Evolutionary conservation across 805 yeast genomes (phyloP).

Genomic region (Ogataea siamensis): DNA sequence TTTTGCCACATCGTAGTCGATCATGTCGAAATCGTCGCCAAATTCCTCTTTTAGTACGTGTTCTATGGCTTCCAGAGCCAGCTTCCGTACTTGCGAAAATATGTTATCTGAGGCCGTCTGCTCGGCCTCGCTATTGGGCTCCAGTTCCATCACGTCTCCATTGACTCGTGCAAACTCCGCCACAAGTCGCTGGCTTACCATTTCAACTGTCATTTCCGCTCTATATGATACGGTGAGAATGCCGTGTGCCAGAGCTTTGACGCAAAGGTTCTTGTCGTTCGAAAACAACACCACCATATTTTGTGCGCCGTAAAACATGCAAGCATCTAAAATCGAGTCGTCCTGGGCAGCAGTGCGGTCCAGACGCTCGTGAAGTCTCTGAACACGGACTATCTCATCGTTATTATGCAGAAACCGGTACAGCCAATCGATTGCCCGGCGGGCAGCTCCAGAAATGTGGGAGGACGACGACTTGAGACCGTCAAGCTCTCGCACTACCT

Average conservation of each 20-base stretch:
- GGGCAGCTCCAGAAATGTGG: slow-evolving; percentile 42
- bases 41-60: slow-evolving; percentile 51
- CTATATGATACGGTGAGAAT: slow-evolving; percentile 59
- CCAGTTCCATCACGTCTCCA: slow-evolving; percentile 19
- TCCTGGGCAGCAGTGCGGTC: slow-evolving; percentile 54
- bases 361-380: slow-evolving; percentile 52
- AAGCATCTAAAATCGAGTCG: slow-evolving; percentile 84
- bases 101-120: slow-evolving; percentile 23
- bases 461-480: slow-evolving; percentile 57
- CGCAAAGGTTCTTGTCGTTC: slow-evolving; percentile 80
- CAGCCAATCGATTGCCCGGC: slow-evolving; percentile 80
- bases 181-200: slow-evolving; percentile 42
- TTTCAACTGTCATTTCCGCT: slow-evolving; percentile 42
- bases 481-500: slow-evolving; percentile 77
- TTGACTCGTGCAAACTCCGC: slow-evolving; percentile 5
- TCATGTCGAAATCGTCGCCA: slow-evolving; percentile 53
- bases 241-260: slow-evolving; percentile 68
- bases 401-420: slow-evolving; percentile 54
- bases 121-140: slow-evolving; percentile 4
- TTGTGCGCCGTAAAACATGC: slow-evolving; percentile 54
- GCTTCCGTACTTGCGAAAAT: slow-evolving; percentile 39
- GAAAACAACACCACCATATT: slow-evolving; percentile 62
- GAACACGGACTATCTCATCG: slow-evolving; percentile 58
- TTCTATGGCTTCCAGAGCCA: slow-evolving; percentile 48
- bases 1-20: slow-evolving; percentile 44